These are phyloP conservation scores for Beauveria caledonica DNA, from an alignment of 2,329 filamentous ascomycete genomes.

Conservation along the genomic window DNA sequence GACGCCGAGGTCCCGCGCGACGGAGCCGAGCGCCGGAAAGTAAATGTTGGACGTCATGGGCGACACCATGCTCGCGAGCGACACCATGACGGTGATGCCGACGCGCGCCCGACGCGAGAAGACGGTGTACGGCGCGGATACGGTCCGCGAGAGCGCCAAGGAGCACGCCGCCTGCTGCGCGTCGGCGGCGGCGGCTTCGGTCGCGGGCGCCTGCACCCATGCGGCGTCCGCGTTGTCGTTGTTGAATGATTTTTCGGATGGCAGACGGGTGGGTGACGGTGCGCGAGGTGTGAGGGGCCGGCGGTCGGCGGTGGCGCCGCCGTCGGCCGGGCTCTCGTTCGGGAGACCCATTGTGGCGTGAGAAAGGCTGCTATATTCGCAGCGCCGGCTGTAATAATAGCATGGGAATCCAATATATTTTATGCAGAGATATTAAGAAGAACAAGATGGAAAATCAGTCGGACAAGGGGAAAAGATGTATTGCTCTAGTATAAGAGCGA, in stretches of 20 bases:
- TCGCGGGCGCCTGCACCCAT: neutral
- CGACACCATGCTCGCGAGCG: slow-evolving; percentile 45
- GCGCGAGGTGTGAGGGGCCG: neutral
- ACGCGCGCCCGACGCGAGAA: slow-evolving; percentile 23
- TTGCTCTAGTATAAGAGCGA: neutral
- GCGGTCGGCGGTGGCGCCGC: neutral
- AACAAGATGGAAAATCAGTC: neutral
- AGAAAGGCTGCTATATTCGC: neutral
- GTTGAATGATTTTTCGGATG: neutral
- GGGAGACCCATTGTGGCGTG: neutral
- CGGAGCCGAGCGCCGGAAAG: slow-evolving; percentile 33
- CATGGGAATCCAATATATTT: neutral
- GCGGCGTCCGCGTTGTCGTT: neutral
- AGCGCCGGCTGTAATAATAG: neutral
- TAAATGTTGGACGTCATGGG: slow-evolving; percentile 54
- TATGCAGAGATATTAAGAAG: neutral
- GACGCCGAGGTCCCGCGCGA: slow-evolving; percentile 32
- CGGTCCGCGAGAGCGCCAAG: slow-evolving; percentile 17
- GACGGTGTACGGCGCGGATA: slow-evolving; percentile 25
- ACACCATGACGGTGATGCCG: slow-evolving; percentile 47
- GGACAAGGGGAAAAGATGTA: neutral
- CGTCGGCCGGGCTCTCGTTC: neutral
- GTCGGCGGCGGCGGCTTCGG: neutral
- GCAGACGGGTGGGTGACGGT: neutral
- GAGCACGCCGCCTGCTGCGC: neutral